These are phyloP conservation scores for Tetrapisispora taiwanensis DNA, from an alignment of 805 yeast genomes.

Conservation along the genomic window DNA sequence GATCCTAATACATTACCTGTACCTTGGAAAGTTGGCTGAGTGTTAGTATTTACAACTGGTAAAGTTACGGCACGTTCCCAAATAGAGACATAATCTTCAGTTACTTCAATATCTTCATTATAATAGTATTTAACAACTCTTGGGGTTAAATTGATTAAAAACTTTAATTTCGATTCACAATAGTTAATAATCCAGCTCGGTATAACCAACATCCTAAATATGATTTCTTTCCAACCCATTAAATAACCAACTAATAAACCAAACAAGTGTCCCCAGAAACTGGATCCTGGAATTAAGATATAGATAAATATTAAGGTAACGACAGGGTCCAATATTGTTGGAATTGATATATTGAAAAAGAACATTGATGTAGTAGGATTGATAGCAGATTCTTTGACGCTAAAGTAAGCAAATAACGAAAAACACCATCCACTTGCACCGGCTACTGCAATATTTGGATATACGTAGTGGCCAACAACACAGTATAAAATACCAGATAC, in stretches of 20 bases:
- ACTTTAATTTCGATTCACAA: constrained; percentile 49
- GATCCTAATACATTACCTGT: constrained; percentile 7
- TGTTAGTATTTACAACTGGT: constrained; percentile 9
- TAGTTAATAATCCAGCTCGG: constrained; percentile 52
- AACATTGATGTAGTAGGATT: constrained; percentile 35
- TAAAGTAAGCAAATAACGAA: constrained; percentile 51
- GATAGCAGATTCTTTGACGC: constrained; percentile 36
- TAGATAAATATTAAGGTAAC: constrained; percentile 39
- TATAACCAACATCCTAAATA: constrained; percentile 49
- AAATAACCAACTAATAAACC: constrained; percentile 60
- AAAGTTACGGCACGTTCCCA: constrained; percentile 1
- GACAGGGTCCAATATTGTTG: constrained; percentile 53
- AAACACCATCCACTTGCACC: constrained; percentile 74
- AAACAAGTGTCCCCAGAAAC: constrained; percentile 65
- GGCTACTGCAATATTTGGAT: constrained; percentile 42
- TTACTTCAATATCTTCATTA: constrained; percentile 41
- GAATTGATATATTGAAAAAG: constrained; percentile 36
- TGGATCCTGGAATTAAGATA: constrained; percentile 51
- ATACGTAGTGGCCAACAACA: constrained; percentile 35
- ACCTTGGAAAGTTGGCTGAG: constrained; percentile 5
- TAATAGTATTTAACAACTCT: constrained; percentile 39
- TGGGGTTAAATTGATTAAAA: constrained; percentile 45
- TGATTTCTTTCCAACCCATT: constrained; percentile 40
- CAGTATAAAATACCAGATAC: constrained; percentile 58
- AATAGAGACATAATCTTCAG: constrained; percentile 24